Evolutionary conservation across 352 stramenopile species (phyloP), one percentile per base, ranked within the genome.

Genomic region (Globisporangium iwayamae): DNA sequence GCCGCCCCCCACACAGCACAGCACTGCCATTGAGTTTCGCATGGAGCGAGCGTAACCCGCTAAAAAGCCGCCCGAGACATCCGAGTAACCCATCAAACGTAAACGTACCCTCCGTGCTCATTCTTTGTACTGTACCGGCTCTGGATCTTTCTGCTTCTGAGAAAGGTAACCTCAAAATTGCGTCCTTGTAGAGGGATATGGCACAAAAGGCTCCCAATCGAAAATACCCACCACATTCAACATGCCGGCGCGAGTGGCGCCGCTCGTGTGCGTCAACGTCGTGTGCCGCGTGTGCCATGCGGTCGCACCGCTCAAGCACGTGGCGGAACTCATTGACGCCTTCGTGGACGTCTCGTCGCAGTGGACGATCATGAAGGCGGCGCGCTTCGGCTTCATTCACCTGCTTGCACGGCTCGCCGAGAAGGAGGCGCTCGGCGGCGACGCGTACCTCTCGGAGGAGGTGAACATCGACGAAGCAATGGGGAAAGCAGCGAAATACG

Each of bases 311-410:
- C 66, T 83, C 39, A 58, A 64, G 4, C 80, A 87, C 54, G 74
- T 85, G 28, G 57, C 79, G 43, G 59, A 72, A 52, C 62, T 73
- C 36, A 57, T 89, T 20, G 62, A 71, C 10, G 56, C 46, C 10
- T 89, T 68, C 41, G 48, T 74, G 22, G 74, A 85, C 68, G 14
- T 20, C 4, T 85, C 79, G 1, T 30, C 46, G n/a, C 18, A 38
- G 8, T 87, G 78, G 79, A 77, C 70, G 18, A 32, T 89, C 54
- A 68, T 71, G 22, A 67, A 60, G 13, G 80, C 76, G 6, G 74
- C 78, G 18, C 65, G 68, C 10, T 45, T 63, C 9, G 74, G 73
- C 20, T 74, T 74, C 36, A 63, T 89, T 64, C 67, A 80, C 38
- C 57, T 87, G 30, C 69, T 84, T 13, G 56, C 62, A 32, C 60